Percentiles rank a stretch among this genome's conserved stretches.
Conservation (phyloP, 257 asterid species). For the Schizonepeta tenuifolia region DNA sequence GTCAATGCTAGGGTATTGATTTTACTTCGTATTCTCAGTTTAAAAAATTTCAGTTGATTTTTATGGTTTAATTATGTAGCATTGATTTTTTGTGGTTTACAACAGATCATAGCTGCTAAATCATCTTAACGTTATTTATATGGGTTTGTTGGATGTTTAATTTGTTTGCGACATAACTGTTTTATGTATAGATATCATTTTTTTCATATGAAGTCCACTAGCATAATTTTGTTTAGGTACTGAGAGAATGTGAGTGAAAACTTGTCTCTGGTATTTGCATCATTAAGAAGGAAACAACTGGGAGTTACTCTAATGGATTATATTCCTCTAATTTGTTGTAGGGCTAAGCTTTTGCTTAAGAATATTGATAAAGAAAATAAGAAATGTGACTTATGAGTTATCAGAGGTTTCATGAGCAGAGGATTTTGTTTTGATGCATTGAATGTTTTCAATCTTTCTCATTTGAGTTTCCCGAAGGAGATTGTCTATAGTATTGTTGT, state of each 20-base stretch:
- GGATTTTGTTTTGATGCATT: not conserved
- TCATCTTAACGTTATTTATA: not conserved
- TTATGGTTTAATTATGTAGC: slow-evolving; percentile 6
- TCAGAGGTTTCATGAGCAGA: not conserved
- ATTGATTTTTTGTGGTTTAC: not conserved
- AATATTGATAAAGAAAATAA: not conserved
- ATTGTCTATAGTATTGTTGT: slow-evolving; percentile 4
- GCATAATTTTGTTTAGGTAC: not conserved
- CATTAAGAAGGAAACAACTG: not conserved
- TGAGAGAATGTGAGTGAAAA: not conserved
- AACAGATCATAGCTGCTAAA: not conserved
- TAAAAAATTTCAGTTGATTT: slow-evolving; percentile 1
- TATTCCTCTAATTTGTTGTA: not conserved
- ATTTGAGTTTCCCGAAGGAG: not conserved
- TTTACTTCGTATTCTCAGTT: not conserved
- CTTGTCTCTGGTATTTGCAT: not conserved
- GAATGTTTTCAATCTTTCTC: not conserved
- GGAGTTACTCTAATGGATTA: not conserved
- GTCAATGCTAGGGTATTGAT: slow-evolving; percentile 72
- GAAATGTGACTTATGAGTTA: not conserved
- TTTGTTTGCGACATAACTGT: not conserved
- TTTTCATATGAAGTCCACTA: not conserved
- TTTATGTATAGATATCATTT: not conserved
- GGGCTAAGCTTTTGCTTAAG: too few relatives aligned
- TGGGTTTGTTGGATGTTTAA: not conserved